Evolutionary conservation across 2,329 filamentous ascomycete genomes (phyloP), one percentile per base, ranked within the genome.

Genomic region (Aureobasidium sp.): DNA sequence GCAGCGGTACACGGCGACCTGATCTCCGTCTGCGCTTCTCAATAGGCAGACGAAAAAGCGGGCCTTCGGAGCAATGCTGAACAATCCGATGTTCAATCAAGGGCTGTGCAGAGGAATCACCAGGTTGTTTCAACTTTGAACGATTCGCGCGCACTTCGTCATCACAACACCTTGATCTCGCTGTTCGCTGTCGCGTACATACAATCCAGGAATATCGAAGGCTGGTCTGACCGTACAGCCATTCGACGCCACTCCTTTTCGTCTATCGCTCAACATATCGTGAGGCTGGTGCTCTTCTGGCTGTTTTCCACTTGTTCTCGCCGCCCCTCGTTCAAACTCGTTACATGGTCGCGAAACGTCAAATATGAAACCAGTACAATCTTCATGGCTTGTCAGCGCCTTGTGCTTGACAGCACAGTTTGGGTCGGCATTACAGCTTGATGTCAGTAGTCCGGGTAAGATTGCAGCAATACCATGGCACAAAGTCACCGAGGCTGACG

Each of bases 141-240:
- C 36, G n/a, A 22, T 45, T 25, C 39, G 22, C 53, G 29, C 53
- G 11, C 27, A 44, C 25, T 57, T 57, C 53, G 53, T 57, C 53
- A 57, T 57, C 41, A 57, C 53, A 55, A 45, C 53, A 55, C 51
- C 51, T 55, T 55, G 51, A 55, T 57, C 41, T 57, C 20, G 39
- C 9, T 31, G 3, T 7, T 57, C 34, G 25, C 45, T 57, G 39
- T 57, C 39, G n/a, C 39, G 17, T 20, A 34, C 27, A 11, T 34
- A 27, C 51, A 29, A 9, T 29, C 15, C 51, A 15, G 15, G 12
- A 45, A 44, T 29, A 6, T 27, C 37, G 41, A 57, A 57, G 53
- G 53, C 53, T 45, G 53, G 53, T 27, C 52, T 44, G 37, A 25
- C 11, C 29, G 53, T 11, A 45, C 39, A 11, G 27, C 27, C 39